Evolutionary conservation across 106 monocot genomes (phyloP).

Genomic region (Ottelia alismoides): DNA sequence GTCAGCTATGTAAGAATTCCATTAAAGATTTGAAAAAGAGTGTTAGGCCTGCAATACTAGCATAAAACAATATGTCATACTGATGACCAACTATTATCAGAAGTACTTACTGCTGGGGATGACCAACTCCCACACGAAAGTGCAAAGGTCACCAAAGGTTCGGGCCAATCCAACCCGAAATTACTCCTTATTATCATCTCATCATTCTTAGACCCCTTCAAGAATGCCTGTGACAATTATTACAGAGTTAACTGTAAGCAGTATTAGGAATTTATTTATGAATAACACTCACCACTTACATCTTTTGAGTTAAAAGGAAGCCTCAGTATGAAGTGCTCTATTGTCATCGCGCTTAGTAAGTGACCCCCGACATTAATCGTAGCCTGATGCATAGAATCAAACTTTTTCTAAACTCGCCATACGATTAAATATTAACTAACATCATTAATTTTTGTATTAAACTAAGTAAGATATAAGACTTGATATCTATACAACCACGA

Average conservation of each 20-base stretch:
- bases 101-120: slow-evolving; percentile 73
- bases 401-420: not conserved
- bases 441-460: not conserved
- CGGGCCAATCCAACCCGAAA: slow-evolving; percentile 87
- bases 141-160: slow-evolving; percentile 88
- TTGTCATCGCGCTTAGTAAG: slow-evolving; percentile 71
- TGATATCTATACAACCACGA: not conserved
- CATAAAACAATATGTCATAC: too few species aligned
- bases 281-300: slow-evolving; percentile 23
- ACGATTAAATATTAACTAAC: not conserved
- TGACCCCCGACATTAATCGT: slow-evolving; percentile 86
- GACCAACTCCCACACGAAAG: slow-evolving; percentile 99
- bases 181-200: slow-evolving; percentile 32
- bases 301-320: slow-evolving; percentile 53
- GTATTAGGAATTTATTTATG: not conserved
- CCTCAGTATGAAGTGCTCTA: slow-evolving; percentile 89
- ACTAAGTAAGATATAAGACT: too few species aligned
- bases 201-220: slow-evolving; percentile 35
- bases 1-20: not conserved
- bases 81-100: not conserved
- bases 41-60: too few species aligned
- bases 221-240: slow-evolving; percentile 26
- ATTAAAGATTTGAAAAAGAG: too few species aligned
- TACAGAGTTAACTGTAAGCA: too few species aligned
- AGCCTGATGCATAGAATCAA: slow-evolving; percentile 45